Evolutionary conservation across 2,329 filamentous ascomycete genomes (phyloP).

Genomic region (Boeremia exigua): DNA sequence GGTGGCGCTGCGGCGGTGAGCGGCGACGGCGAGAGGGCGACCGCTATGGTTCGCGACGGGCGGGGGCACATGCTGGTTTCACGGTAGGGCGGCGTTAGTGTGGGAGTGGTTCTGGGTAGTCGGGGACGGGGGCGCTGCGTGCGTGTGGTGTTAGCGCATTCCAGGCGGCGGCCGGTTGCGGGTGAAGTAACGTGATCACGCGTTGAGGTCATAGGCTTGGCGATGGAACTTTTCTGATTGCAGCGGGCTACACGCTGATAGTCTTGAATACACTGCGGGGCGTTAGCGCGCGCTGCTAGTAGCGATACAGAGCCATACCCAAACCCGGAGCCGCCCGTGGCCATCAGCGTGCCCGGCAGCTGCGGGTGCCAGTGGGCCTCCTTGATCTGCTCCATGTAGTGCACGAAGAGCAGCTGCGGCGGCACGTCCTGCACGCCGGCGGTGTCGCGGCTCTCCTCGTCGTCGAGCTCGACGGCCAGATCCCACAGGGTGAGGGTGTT

Average conservation of each 20-base stretch:
- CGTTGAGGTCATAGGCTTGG: too few species aligned
- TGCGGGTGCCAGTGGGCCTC: constrained; percentile 98
- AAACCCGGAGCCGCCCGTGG: constrained; percentile 87
- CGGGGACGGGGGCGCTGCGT: not conserved
- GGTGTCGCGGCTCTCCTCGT: constrained; percentile 92
- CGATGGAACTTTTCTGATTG: constrained; percentile 1
- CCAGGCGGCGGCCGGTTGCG: not conserved
- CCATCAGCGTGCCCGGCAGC: constrained; percentile 87
- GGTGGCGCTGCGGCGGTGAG: too few species aligned
- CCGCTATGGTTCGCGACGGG: too few species aligned
- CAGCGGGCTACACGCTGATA: constrained; percentile 46
- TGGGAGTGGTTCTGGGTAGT: too few species aligned
- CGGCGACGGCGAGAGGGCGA: too few species aligned
- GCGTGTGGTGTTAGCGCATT: constrained; percentile 1
- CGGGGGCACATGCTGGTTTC: too few species aligned
- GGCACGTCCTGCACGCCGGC: constrained; percentile 89
- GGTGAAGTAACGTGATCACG: constrained; percentile 27
- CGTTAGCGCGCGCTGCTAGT: constrained; percentile 6
- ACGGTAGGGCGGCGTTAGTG: too few species aligned
- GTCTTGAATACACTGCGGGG: constrained; percentile 48
- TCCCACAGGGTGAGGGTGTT: constrained; percentile 97
- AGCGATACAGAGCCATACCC: constrained; percentile 52
- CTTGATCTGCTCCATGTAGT: constrained; percentile 94
- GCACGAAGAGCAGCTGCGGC: constrained; percentile 92
- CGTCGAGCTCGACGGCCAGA: constrained; percentile 92